Evolutionary conservation across 225 moss, liverwort and hornwort genomes (phyloP).

Genomic region (Sphagnum tenellum): DNA sequence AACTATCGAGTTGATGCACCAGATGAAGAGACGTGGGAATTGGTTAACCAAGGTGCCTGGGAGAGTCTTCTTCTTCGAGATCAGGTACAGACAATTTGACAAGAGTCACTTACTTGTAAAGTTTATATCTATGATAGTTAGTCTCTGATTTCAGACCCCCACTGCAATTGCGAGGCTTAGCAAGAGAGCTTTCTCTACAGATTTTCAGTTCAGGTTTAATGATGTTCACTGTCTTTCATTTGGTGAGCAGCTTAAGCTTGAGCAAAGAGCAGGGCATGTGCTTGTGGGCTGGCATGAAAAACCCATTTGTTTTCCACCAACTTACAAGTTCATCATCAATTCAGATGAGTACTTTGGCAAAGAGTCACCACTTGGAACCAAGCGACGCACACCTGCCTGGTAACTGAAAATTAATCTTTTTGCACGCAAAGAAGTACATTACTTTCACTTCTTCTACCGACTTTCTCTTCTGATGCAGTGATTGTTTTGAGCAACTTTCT

Average conservation of each 20-base stretch:
- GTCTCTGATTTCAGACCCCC: too few species aligned
- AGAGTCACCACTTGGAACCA: slow-evolving; percentile 49
- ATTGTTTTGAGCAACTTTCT: too few species aligned
- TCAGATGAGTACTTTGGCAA: slow-evolving; percentile 77
- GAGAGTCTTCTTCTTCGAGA: slow-evolving; percentile 61
- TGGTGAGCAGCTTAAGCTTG: slow-evolving; percentile 56
- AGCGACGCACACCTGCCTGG: slow-evolving; percentile 86
- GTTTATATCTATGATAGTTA: too few species aligned
- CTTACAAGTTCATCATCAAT: slow-evolving; percentile 76
- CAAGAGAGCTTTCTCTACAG: too few species aligned
- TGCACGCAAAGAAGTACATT: too few species aligned
- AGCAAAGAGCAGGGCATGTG: slow-evolving; percentile 69
- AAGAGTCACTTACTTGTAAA: too few species aligned
- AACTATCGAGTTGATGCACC: slow-evolving; percentile 79
- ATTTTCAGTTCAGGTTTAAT: too few species aligned
- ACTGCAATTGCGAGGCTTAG: too few species aligned
- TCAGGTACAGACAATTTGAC: slow-evolving; percentile 30
- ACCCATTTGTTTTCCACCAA: slow-evolving; percentile 67
- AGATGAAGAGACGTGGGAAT: slow-evolving; percentile 68
- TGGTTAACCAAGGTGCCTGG: slow-evolving; percentile 71
- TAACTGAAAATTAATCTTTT: slow-evolving; percentile 4
- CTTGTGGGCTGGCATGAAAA: slow-evolving; percentile 87
- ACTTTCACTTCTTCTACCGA: too few species aligned
- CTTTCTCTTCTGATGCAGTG: too few species aligned
- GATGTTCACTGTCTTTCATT: too few species aligned